A percentile compares a stretch with the other conserved stretches of the same genome.
phyloP scores from a whole-genome alignment of 2,329 filamentous ascomycete genomes.

The Aspergillus glaucus region DNA sequence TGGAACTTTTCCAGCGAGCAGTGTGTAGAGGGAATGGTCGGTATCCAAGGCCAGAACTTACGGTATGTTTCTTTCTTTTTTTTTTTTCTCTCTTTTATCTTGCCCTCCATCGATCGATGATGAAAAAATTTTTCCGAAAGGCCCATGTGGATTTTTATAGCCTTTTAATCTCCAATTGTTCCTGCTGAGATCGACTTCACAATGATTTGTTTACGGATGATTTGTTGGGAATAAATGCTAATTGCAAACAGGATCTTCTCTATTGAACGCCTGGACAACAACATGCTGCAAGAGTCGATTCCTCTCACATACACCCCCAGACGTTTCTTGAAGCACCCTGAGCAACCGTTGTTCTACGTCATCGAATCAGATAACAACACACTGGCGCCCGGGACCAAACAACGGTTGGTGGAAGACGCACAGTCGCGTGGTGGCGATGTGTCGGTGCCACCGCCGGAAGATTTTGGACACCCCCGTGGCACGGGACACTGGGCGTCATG shows the following conservation, averaged over 20 bases:
- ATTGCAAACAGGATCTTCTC: slow-evolving; percentile 66
- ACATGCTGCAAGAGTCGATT: slow-evolving; percentile 79
- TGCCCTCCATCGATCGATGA: slow-evolving; percentile 40
- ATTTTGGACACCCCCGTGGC: slow-evolving; percentile 83
- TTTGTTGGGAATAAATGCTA: slow-evolving; percentile 5
- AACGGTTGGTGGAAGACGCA: slow-evolving; percentile 68
- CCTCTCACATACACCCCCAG: slow-evolving; percentile 85
- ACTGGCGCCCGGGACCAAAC: slow-evolving; percentile 68
- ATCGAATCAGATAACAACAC: slow-evolving; percentile 93
- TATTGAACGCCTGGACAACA: slow-evolving; percentile 78
- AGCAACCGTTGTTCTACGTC: slow-evolving; percentile 84
- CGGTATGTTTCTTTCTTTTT: slow-evolving; percentile 55
- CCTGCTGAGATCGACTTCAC: slow-evolving; percentile 65
- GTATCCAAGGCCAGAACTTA: slow-evolving; percentile 80
- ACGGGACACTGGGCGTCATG: slow-evolving; percentile 91
- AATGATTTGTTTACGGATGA: slow-evolving; percentile 2
- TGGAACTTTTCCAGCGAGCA: slow-evolving; percentile 97
- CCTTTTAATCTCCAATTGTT: slow-evolving; percentile 74
- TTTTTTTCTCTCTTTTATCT: slow-evolving; percentile 8
- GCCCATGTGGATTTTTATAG: slow-evolving; percentile 41
- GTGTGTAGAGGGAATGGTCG: slow-evolving; percentile 88
- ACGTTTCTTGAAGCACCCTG: slow-evolving; percentile 79
- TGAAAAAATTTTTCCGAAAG: slow-evolving; percentile 29
- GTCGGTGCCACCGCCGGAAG: slow-evolving; percentile 64
- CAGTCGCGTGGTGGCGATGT: slow-evolving; percentile 65